phyloP scores from a whole-genome alignment of 805 yeast species.

The Pichia cephalocereana region DNA sequence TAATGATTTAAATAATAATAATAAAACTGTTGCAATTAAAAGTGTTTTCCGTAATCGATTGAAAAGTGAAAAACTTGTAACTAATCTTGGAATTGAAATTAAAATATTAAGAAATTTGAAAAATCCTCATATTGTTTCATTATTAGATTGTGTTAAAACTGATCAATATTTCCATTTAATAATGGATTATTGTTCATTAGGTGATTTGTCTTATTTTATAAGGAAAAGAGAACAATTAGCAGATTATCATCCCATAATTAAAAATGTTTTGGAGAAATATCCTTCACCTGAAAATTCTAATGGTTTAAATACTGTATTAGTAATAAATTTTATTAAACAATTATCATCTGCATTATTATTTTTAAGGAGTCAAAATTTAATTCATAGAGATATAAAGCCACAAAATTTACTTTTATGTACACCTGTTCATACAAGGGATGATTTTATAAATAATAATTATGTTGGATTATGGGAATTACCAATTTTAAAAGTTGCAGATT shows the following conservation, averaged over 20 bases:
- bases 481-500: slow-evolving; percentile 87
- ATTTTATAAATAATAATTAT: slow-evolving; percentile 48
- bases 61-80: slow-evolving; percentile 77
- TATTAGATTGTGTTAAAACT: slow-evolving; percentile 77
- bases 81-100: slow-evolving; percentile 88
- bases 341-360: slow-evolving; percentile 77
- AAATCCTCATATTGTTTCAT: slow-evolving; percentile 87
- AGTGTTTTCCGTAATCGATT: slow-evolving; percentile 76
- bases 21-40: slow-evolving; percentile 75
- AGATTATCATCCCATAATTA: slow-evolving; percentile 68
- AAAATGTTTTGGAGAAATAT: slow-evolving; percentile 65
- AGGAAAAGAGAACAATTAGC: slow-evolving; percentile 64
- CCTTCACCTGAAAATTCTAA: slow-evolving; percentile 71
- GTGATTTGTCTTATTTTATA: slow-evolving; percentile 85
- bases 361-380: slow-evolving; percentile 72
- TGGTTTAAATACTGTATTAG: slow-evolving; percentile 73
- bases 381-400: slow-evolving; percentile 94
- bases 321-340: slow-evolving; percentile 79
- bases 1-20: slow-evolving; percentile 35
- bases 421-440: slow-evolving; percentile 57
- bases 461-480: slow-evolving; percentile 87
- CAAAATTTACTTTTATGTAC: slow-evolving; percentile 80
- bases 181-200: slow-evolving; percentile 95
- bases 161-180: slow-evolving; percentile 70
- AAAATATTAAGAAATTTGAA: slow-evolving; percentile 77